These are phyloP conservation scores for Colletotrichum caudatum DNA, from an alignment of 2,329 filamentous ascomycete genomes.

Conservation along the genomic window DNA sequence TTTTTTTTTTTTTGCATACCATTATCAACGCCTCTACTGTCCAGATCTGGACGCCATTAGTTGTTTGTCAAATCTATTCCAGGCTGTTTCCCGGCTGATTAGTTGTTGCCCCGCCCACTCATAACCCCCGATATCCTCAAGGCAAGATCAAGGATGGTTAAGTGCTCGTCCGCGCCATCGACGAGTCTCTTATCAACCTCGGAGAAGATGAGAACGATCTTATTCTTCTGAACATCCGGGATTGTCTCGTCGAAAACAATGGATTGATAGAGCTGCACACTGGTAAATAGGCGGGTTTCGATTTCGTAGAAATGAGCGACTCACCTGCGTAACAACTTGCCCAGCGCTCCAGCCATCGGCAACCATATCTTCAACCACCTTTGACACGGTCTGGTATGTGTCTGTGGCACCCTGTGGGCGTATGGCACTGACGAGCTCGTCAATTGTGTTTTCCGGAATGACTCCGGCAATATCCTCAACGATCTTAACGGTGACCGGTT, in stretches of 20 bases:
- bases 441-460: slow-evolving; percentile 81
- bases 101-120: slow-evolving; percentile 54
- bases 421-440: slow-evolving; percentile 78
- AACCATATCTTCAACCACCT: slow-evolving; percentile 88
- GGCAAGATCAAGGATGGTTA: slow-evolving; percentile 87
- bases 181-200: slow-evolving; percentile 94
- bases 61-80: slow-evolving; percentile 15
- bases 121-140: slow-evolving; percentile 84
- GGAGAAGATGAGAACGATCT: slow-evolving; percentile 89
- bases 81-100: not conserved
- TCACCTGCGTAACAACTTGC: slow-evolving; percentile 85
- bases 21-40: slow-evolving; percentile 29
- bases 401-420: slow-evolving; percentile 74
- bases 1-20: slow-evolving; percentile 4
- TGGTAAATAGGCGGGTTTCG: slow-evolving; percentile 23
- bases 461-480: slow-evolving; percentile 97
- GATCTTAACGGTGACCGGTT: slow-evolving; percentile 77
- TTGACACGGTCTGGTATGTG: slow-evolving; percentile 79
- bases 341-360: slow-evolving; percentile 97
- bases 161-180: slow-evolving; percentile 94
- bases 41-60: slow-evolving; percentile 28
- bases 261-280: slow-evolving; percentile 78
- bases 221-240: slow-evolving; percentile 87
- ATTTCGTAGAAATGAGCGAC: slow-evolving; percentile 36
- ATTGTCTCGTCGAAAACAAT: slow-evolving; percentile 88